Evolutionary conservation across 495 filamentous ascomycete species (phyloP).

Genomic region (Penicillium nucicola): DNA sequence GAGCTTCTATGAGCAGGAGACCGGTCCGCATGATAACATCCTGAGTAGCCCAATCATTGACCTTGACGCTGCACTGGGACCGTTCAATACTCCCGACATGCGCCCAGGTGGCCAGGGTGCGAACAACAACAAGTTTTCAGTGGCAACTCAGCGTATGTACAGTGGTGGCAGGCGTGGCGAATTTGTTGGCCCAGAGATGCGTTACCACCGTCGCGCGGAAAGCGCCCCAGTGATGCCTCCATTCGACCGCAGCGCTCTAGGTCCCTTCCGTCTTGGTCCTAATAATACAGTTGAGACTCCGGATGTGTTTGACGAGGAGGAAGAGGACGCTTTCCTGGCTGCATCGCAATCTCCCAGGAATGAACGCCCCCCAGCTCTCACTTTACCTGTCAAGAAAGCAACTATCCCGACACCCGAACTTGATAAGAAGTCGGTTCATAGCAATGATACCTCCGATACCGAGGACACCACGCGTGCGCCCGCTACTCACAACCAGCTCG

Average conservation of each 20-base stretch:
- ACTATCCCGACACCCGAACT: conserved; percentile 9
- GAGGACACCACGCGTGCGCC: conserved; percentile 37
- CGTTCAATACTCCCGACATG: conserved; percentile 78
- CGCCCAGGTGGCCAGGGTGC: conserved; percentile 35
- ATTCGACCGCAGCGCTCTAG: conserved; percentile 66
- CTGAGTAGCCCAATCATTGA: conserved; percentile 78
- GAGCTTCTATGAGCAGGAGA: conserved; percentile 41
- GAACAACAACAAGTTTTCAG: conserved; percentile 55
- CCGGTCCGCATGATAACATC: conserved; percentile 48
- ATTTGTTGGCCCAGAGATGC: conserved; percentile 77
- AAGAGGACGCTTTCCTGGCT: conserved; percentile 67
- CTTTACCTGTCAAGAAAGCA: neutral
- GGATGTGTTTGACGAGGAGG: conserved; percentile 96
- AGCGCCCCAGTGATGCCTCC: conserved; percentile 87
- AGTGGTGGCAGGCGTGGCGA: conserved; percentile 73
- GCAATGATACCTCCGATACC: conserved; percentile 33
- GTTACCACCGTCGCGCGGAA: conserved; percentile 87
- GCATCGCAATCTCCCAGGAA: conserved; percentile 33
- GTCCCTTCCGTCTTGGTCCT: conserved; percentile 61
- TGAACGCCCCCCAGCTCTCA: conserved; percentile 4
- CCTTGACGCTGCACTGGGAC: conserved; percentile 90
- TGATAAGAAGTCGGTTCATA: conserved; percentile 37
- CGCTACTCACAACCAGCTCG: conserved; percentile 24
- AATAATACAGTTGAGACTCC: conserved; percentile 66
- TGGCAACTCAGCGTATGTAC: conserved; percentile 76